These are phyloP conservation scores for Trichosporon coremiiforme DNA, from an alignment of 1,284 basidiomycete species.

Conservation along the genomic window DNA sequence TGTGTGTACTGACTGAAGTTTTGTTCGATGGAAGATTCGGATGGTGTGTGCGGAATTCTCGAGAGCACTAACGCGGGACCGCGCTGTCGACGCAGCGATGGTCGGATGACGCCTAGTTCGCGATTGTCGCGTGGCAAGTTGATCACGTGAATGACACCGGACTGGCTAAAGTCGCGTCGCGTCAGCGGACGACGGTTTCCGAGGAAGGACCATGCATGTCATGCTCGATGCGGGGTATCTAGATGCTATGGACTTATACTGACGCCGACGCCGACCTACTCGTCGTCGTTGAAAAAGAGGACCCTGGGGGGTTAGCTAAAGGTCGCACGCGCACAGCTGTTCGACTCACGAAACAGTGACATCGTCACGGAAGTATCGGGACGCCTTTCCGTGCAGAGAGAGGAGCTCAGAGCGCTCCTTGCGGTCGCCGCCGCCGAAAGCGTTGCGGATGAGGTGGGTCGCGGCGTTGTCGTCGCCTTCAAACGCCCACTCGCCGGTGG, in stretches of 20 bases:
- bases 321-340: neutral
- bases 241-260: conserved; percentile 8
- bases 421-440: conserved; percentile 82
- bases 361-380: conserved; percentile 81
- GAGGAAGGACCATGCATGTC: conserved; percentile 14
- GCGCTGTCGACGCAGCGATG: conserved; percentile 8
- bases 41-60: neutral
- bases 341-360: conserved; percentile 82
- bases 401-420: conserved; percentile 68
- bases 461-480: conserved; percentile 79
- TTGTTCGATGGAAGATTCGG: neutral
- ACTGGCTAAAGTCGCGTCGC: neutral
- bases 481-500: conserved; percentile 68
- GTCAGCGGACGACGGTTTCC: neutral
- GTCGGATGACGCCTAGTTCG: conserved; percentile 1
- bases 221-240: conserved; percentile 17
- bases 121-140: conserved; percentile 7
- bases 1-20: neutral
- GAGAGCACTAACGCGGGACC: neutral
- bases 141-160: neutral
- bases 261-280: conserved; percentile 8
- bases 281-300: conserved; percentile 39
- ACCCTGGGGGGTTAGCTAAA: conserved; percentile 30
- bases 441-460: conserved; percentile 91
- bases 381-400: conserved; percentile 80